Evolutionary conservation across 179 eudicot species (phyloP), one percentile per base, ranked within the genome.

Genomic region (Actinidia polygama): DNA sequence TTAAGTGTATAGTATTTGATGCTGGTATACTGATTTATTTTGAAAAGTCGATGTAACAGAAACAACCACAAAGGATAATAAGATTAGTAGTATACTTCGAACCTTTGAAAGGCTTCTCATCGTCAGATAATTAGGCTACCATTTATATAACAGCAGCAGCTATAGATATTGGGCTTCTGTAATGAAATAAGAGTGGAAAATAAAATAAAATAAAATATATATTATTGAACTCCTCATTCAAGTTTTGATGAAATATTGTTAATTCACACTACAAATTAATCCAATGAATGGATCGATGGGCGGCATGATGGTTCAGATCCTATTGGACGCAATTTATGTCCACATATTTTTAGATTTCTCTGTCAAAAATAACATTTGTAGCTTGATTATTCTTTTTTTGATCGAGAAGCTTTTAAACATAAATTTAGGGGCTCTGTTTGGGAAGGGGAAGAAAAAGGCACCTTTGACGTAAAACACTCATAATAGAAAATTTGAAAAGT

Each of bases 131-230:
- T 51, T 90, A 95, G 7, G 92, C 84, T 30, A 94, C 80, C 7
- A 94, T 85, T 73, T 92, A 92, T 10, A 94, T 90, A n/a, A 92
- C 91, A 4, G 97, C 92, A 0, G 98, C 98, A 21, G 98, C 98
- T 63, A 93, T 87, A 6, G 98, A 93, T 73, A 93, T 86, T 15
- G 98, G 98, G 75, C 93, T 93, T 79, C 98, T 90, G 93, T 23
- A 23, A 73, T 51, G 59, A 16, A 77, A 19, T 16, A 55, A 57
- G 0, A 44, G 16, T n/a, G 30, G 40, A 40, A 47, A n/a, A 1
- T 10, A 46, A 47, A 19, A 18, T 46, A 3, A 75, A 12, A 55
- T 21, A 8, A 5, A 7, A 4, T 47, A 70, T 9, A 7, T 15
- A n/a, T 24, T 46, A 19, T 49, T 47, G 49, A 11, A n/a, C 58